Evolutionary conservation across 352 stramenopile species (phyloP).

Genomic region (Phytophthora hibernalis): DNA sequence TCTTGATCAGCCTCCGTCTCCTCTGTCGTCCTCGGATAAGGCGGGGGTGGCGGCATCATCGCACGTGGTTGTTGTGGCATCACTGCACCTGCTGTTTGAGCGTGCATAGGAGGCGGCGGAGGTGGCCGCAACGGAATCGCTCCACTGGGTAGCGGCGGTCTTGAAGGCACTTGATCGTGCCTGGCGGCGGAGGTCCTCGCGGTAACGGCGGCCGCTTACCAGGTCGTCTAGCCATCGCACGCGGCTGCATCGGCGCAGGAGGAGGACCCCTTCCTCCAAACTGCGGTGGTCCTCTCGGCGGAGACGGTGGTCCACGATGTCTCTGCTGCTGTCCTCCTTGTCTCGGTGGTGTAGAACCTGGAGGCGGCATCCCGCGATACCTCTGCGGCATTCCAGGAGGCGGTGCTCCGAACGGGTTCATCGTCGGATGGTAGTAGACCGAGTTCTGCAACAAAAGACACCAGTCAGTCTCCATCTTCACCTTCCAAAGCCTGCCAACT

Average conservation of each 20-base stretch:
- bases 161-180: slow-evolving; percentile 66
- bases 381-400: slow-evolving; percentile 68
- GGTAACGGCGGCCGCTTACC: slow-evolving; percentile 74
- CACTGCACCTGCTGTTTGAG: background rate
- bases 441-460: slow-evolving; percentile 54
- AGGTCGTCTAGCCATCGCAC: slow-evolving; percentile 39
- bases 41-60: slow-evolving; percentile 7
- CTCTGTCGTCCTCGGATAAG: slow-evolving; percentile 1
- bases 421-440: slow-evolving; percentile 82
- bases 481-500: background rate
- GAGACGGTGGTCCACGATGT: slow-evolving; percentile 12
- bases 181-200: slow-evolving; percentile 54
- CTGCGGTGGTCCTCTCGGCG: background rate
- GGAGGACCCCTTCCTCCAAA: slow-evolving; percentile 11
- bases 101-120: slow-evolving; percentile 42
- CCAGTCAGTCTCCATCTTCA: background rate
- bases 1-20: slow-evolving; percentile 2
- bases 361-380: slow-evolving; percentile 52
- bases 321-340: slow-evolving; percentile 24
- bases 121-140: slow-evolving; percentile 45
- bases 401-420: slow-evolving; percentile 79
- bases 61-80: slow-evolving; percentile 8
- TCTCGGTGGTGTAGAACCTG: slow-evolving; percentile 6
- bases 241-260: slow-evolving; percentile 12
- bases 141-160: slow-evolving; percentile 62